These are phyloP conservation scores for Entomortierella parvispora DNA, from an alignment of 192 early-diverging fungal genomes.

Conservation along the genomic window DNA sequence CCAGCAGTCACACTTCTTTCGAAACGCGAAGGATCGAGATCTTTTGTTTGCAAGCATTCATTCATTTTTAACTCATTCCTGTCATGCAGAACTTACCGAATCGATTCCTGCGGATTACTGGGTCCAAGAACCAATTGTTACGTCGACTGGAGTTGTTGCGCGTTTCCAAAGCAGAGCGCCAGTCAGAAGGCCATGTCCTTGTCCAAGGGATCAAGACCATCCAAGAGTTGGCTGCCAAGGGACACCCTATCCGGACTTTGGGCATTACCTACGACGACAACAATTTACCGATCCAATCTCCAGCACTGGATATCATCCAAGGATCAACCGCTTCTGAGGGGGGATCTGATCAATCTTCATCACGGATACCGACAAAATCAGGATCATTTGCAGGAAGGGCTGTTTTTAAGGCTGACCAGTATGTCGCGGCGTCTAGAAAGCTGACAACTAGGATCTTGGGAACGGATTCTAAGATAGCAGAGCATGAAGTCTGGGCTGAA, in stretches of 20 bases:
- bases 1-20: no score
- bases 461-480: constrained; percentile 45
- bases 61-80: background rate
- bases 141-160: constrained; percentile 32
- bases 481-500: constrained; percentile 61
- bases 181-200: constrained; percentile 25
- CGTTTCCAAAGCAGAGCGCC: constrained; percentile 25
- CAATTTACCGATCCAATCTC: constrained; percentile 16
- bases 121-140: constrained; percentile 21
- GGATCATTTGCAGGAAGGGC: background rate
- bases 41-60: background rate
- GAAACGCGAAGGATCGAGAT: no score
- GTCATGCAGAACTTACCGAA: constrained; percentile 16
- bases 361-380: background rate
- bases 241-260: constrained; percentile 32
- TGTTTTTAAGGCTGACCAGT: constrained; percentile 48
- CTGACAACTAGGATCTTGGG: constrained; percentile 58
- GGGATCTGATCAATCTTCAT: no score
- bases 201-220: constrained; percentile 48
- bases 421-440: constrained; percentile 50
- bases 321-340: background rate
- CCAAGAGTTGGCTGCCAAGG: constrained; percentile 31
- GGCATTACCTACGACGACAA: constrained; percentile 44
- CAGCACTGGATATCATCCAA: constrained; percentile 30
- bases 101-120: constrained; percentile 28